Conservation (phyloP, 2,329 filamentous ascomycete genomes). For the Ceratocystis colombiana region DNA sequence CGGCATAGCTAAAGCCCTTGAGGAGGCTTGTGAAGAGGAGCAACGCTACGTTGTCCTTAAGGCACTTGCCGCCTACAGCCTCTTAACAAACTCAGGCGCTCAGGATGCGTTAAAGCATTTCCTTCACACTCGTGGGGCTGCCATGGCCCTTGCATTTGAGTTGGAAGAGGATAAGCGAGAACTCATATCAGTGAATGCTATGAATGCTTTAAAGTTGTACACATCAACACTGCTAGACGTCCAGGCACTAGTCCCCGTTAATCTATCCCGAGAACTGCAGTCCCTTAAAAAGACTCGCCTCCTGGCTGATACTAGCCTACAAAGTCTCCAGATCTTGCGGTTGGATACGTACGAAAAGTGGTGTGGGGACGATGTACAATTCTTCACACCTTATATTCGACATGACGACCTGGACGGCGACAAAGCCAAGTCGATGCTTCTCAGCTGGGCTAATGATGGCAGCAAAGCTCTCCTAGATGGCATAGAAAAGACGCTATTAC, state of each 20-base stretch:
- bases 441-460: conserved; percentile 53
- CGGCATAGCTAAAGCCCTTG: conserved; percentile 59
- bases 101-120: conserved; percentile 72
- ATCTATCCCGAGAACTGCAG: conserved; percentile 58
- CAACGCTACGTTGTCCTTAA: conserved; percentile 52
- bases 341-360: conserved; percentile 69
- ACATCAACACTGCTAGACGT: conserved; percentile 68
- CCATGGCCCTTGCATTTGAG: conserved; percentile 54
- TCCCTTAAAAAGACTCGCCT: conserved; percentile 60
- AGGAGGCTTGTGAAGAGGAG: conserved; percentile 45
- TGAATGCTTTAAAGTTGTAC: conserved; percentile 61
- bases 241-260: conserved; percentile 62
- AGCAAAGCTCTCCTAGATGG: conserved; percentile 52
- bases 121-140: conserved; percentile 58
- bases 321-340: conserved; percentile 56
- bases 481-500: conserved; percentile 48
- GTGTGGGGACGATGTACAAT: conserved; percentile 71
- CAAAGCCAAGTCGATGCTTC: conserved; percentile 51
- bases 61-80: conserved; percentile 68
- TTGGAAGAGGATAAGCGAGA: conserved; percentile 36
- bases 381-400: conserved; percentile 78
- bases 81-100: conserved; percentile 69
- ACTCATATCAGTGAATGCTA: conserved; percentile 41
- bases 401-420: conserved; percentile 62
- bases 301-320: conserved; percentile 59